A percentile compares a stretch with the other conserved stretches of the same genome.
phyloP scores from a whole-genome alignment of 192 early-diverging fungal genomes.

The Coemansia sp. region DNA sequence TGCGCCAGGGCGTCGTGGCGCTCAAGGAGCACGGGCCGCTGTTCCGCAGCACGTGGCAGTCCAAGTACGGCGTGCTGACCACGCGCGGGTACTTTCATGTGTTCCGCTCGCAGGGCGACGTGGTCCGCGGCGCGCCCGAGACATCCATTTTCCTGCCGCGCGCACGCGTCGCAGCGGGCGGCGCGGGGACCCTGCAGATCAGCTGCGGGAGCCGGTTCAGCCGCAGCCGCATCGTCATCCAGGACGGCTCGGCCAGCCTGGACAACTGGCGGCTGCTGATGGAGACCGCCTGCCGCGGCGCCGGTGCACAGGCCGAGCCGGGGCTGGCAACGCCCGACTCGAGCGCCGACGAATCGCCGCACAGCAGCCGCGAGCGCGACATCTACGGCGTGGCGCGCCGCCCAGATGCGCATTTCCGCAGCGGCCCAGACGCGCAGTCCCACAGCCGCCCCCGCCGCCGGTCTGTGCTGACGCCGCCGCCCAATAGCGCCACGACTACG shows the following conservation, averaged over 20 bases:
- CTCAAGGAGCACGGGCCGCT: slow-evolving; percentile 39
- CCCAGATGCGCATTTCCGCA: no score
- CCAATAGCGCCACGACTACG: slow-evolving; percentile 1
- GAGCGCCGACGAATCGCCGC: slow-evolving; percentile 26
- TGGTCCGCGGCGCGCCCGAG: slow-evolving; percentile 41
- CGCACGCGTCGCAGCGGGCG: slow-evolving; percentile 20
- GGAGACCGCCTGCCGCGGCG: slow-evolving; percentile 19
- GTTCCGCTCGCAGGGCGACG: slow-evolving; percentile 51
- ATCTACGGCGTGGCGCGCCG: neutral
- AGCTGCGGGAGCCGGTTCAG: slow-evolving; percentile 34
- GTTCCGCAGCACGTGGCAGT: slow-evolving; percentile 52
- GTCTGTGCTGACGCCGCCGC: neutral
- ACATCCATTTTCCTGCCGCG: slow-evolving; percentile 43
- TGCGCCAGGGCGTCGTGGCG: slow-evolving; percentile 48
- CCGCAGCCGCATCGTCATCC: slow-evolving; percentile 42
- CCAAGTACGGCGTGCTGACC: slow-evolving; percentile 49
- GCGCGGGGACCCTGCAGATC: slow-evolving; percentile 32
- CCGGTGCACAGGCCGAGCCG: neutral
- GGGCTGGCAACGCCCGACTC: slow-evolving; percentile 43
- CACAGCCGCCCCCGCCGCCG: slow-evolving; percentile 2
- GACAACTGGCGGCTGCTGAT: slow-evolving; percentile 40
- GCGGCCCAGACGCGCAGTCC: no score
- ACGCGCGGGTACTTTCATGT: slow-evolving; percentile 48
- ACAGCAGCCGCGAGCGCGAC: neutral
- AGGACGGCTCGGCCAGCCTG: slow-evolving; percentile 32